Evolutionary conservation across 2,329 filamentous ascomycete species (phyloP).

Genomic region (Ramichloridium luteum): DNA sequence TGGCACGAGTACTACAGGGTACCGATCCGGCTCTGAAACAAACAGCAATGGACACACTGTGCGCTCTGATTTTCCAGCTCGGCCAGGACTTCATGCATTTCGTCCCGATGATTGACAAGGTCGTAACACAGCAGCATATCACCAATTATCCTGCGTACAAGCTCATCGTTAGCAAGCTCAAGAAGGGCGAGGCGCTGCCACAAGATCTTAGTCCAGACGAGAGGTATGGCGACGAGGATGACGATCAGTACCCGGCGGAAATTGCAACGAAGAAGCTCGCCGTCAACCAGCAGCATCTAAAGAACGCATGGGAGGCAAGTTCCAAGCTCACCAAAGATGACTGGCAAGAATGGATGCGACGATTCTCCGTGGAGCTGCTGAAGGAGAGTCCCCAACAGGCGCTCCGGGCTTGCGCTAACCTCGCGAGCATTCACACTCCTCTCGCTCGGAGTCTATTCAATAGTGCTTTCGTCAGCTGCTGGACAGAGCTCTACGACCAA

Average conservation of each 20-base stretch:
- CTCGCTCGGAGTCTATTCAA: conserved; percentile 93
- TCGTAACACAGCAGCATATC: conserved; percentile 64
- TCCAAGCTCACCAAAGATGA: conserved; percentile 97
- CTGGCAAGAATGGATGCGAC: conserved; percentile 97
- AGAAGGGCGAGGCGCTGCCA: conserved; percentile 88
- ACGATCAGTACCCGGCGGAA: conserved; percentile 72
- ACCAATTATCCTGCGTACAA: conserved; percentile 88
- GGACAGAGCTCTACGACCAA: conserved; percentile 93
- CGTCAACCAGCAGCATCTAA: conserved; percentile 94
- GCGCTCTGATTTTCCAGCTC: conserved; percentile 88
- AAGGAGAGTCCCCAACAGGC: conserved; percentile 95
- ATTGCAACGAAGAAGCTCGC: conserved; percentile 86
- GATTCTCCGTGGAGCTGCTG: conserved; percentile 88
- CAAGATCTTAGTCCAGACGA: conserved; percentile 85
- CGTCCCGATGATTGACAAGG: conserved; percentile 82
- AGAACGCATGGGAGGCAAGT: conserved; percentile 91
- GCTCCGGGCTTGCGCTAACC: conserved; percentile 76
- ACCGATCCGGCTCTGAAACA: conserved; percentile 62
- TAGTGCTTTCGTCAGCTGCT: conserved; percentile 96
- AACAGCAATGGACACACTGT: conserved; percentile 84
- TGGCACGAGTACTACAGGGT: conserved; percentile 67
- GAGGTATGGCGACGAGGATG: conserved; percentile 53
- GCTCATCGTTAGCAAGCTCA: conserved; percentile 78
- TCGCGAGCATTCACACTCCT: conserved; percentile 84
- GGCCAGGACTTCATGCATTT: conserved; percentile 94